Evolutionary conservation across 1,139 yeast species (phyloP).

Genomic region (Eremothecium sinecaudum): DNA sequence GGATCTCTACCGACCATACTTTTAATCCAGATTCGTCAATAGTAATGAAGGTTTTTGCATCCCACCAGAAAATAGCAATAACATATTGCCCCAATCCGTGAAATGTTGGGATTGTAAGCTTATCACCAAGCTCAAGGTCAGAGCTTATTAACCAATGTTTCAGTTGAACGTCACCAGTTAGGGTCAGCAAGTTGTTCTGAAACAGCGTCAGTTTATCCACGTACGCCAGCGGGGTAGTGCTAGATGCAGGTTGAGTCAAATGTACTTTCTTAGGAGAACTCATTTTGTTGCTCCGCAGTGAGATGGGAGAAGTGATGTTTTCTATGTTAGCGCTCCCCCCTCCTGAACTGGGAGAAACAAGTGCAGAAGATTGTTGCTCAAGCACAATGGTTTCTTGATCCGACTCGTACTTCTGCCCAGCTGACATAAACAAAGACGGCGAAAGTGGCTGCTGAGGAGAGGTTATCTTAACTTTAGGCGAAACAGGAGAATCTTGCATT

Average conservation of each 20-base stretch:
- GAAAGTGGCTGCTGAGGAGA: constrained; percentile 1
- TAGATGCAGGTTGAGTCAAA: not conserved
- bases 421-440: not conserved
- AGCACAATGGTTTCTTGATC: constrained; percentile 9
- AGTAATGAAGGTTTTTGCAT: constrained; percentile 15
- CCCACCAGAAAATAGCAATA: constrained; percentile 22
- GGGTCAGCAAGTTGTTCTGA: constrained; percentile 19
- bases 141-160: constrained; percentile 19
- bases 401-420: constrained; percentile 6
- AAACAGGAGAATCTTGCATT: not conserved
- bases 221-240: constrained; percentile 6
- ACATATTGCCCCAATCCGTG: constrained; percentile 13
- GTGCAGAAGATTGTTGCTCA: not conserved
- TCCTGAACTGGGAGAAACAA: constrained; percentile 1
- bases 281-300: not conserved
- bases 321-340: not conserved
- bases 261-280: not conserved
- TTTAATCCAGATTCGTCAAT: constrained; percentile 19
- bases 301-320: not conserved
- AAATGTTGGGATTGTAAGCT: constrained; percentile 10
- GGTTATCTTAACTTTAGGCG: not conserved
- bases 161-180: constrained; percentile 17
- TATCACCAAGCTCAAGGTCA: constrained; percentile 15
- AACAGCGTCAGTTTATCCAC: constrained; percentile 15
- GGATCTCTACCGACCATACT: constrained; percentile 15